Evolutionary conservation across 2,329 filamentous ascomycete species (phyloP).

Genomic region (Aspergillus sp.): DNA sequence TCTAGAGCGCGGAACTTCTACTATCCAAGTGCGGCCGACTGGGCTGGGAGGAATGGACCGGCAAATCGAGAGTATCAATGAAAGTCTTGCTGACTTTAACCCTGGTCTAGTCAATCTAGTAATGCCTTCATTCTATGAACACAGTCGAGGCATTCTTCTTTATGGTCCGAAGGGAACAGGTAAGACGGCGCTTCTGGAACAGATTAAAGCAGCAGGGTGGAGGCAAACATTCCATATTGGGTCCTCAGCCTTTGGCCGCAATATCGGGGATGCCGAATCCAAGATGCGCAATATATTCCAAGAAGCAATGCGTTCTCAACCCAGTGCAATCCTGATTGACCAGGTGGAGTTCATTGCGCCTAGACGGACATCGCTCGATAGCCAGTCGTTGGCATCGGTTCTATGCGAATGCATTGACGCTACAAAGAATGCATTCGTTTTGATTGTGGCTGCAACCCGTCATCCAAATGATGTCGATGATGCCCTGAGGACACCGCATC

Average conservation of each 20-base stretch:
- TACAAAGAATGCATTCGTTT: constrained; percentile 55
- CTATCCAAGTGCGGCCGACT: constrained; percentile 40
- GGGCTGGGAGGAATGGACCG: constrained; percentile 68
- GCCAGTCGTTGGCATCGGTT: constrained; percentile 38
- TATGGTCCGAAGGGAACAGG: constrained; percentile 84
- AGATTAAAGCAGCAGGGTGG: constrained; percentile 70
- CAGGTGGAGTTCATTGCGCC: constrained; percentile 70
- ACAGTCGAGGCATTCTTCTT: constrained; percentile 66
- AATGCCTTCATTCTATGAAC: constrained; percentile 47
- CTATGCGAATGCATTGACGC: constrained; percentile 45
- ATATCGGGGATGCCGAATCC: constrained; percentile 49
- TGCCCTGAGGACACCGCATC: constrained; percentile 64
- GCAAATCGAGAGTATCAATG: constrained; percentile 68
- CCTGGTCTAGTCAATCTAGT: constrained; percentile 26
- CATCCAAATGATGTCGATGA: constrained; percentile 72
- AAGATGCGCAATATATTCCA: constrained; percentile 69
- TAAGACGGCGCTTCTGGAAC: constrained; percentile 73
- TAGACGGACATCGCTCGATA: constrained; percentile 55
- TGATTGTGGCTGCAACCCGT: constrained; percentile 75
- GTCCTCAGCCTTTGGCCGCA: constrained; percentile 35
- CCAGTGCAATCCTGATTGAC: constrained; percentile 79
- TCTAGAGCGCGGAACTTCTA: constrained; percentile 14
- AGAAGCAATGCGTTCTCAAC: constrained; percentile 67
- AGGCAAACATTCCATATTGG: constrained; percentile 61
- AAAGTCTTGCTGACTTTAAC: constrained; percentile 62